These are phyloP conservation scores for Kwoniella shivajii DNA, from an alignment of 1,284 basidiomycete genomes.

Conservation along the genomic window DNA sequence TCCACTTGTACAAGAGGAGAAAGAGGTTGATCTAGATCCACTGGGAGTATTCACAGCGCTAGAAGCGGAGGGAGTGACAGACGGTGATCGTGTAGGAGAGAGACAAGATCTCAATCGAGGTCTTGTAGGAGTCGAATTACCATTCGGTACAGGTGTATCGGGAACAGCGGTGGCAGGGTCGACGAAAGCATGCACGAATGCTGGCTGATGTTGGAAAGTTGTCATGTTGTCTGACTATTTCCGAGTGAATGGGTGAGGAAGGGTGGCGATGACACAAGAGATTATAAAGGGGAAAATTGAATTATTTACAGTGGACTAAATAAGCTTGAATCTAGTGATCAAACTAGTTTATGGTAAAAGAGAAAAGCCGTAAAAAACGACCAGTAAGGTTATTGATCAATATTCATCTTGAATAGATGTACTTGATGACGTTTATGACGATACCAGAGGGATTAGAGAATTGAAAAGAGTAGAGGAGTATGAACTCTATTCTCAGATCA, in stretches of 20 bases:
- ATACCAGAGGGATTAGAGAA: too few species aligned
- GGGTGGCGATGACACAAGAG: neutral
- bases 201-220: neutral
- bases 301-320: neutral
- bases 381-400: conserved; percentile 8
- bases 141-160: neutral
- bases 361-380: neutral
- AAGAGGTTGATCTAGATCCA: conserved; percentile 24
- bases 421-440: neutral
- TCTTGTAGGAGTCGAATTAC: neutral
- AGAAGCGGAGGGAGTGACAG: conserved; percentile 12
- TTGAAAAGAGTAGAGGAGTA: too few species aligned
- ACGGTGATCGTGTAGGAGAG: conserved; percentile 34
- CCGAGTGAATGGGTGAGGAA: neutral
- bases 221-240: neutral
- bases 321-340: neutral
- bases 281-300: neutral
- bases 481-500: too few species aligned
- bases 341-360: neutral
- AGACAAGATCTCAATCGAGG: conserved; percentile 45
- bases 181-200: neutral
- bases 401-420: conserved; percentile 10
- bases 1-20: conserved; percentile 19
- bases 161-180: neutral
- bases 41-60: conserved; percentile 11